Evolutionary conservation across 495 filamentous ascomycete species (phyloP), one percentile per base, ranked within the genome.

Genomic region (Podospora sp.): DNA sequence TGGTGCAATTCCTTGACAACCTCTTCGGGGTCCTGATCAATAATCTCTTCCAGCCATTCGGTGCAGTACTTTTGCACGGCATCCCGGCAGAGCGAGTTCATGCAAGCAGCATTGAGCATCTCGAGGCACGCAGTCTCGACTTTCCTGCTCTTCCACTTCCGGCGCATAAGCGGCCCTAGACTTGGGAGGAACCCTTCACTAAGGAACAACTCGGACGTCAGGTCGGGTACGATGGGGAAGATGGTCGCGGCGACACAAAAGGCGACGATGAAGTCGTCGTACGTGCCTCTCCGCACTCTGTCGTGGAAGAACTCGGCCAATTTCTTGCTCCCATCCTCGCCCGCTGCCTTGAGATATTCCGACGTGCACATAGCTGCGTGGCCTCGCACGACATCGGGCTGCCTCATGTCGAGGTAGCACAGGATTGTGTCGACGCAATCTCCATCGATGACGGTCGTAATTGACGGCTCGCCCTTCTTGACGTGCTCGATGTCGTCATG

Each of bases 81-180:
- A 68, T 92, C 89, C 18, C 93, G 88, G 69, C 93, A 97, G 2
- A 83, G 76, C 51, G 85, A 81, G 70, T 93, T 89, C 78, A 96
- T 90, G 77, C 93, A 96, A 20, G 94, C 96, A 12, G 91, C 92
- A 77, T 91, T 95, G 50, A 98, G 80, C 82, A 98, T 88, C 67
- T 98, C 91, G 62, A 98, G 78, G 26, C 91, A 86, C 5, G 92
- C 89, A 49, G 88, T 85, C 78, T 97, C 93, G 50, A 97, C 89
- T 62, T 90, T 90, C 68, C 84, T 83, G 72, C 88, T 91, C 78
- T 91, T 93, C 76, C 85, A 86, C 62, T 91, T 90, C 71, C 87
- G 86, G 61, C 89, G 84, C 75, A 93, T 88, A 57, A 94, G 76
- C 8, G 90, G 87, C 21, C 85, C 86, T 24, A 97, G 81, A 40